Evolutionary conservation across 2,329 filamentous ascomycete species (phyloP).

Genomic region (Juglanconis oblonga): DNA sequence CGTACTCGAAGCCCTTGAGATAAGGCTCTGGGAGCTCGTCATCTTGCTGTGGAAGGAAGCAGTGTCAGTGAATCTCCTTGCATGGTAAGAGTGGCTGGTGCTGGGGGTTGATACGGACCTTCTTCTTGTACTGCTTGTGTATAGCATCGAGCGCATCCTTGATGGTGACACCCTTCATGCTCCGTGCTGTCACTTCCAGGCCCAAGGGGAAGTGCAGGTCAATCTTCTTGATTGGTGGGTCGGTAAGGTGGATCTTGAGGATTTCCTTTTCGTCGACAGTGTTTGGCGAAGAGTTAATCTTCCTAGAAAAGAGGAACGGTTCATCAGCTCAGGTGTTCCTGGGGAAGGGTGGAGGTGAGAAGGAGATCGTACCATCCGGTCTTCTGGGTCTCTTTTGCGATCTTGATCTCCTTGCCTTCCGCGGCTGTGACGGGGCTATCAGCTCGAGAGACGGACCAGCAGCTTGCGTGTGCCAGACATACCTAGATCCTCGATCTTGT

Average conservation of each 20-base stretch:
- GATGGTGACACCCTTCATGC: conserved; percentile 92
- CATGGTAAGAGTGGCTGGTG: background rate
- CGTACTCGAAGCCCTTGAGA: conserved; percentile 94
- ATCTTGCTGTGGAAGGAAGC: conserved; percentile 61
- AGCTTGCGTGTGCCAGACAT: conserved; percentile 34
- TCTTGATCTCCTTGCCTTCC: conserved; percentile 63
- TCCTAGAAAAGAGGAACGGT: conserved; percentile 54
- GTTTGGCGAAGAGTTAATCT: conserved; percentile 82
- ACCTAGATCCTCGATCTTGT: conserved; percentile 86
- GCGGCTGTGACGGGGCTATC: conserved; percentile 47
- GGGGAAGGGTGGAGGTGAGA: conserved; percentile 5
- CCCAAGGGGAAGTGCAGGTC: conserved; percentile 89
- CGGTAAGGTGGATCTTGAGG: conserved; percentile 77
- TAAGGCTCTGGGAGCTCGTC: conserved; percentile 87
- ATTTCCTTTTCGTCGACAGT: conserved; percentile 79
- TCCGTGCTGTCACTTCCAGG: conserved; percentile 82
- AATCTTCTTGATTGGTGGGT: conserved; percentile 87
- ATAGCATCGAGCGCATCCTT: conserved; percentile 96
- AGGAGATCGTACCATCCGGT: conserved; percentile 75
- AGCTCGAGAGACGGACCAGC: background rate
- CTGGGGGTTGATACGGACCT: conserved; percentile 53
- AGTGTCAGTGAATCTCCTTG: conserved; percentile 14
- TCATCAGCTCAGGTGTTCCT: background rate
- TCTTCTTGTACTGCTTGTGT: conserved; percentile 95
- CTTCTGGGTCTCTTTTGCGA: conserved; percentile 80